Percentiles rank a stretch among this genome's conserved stretches.
phyloP scores from a whole-genome alignment of 192 early-diverging fungal species.

The Diversispora epigaea region DNA sequence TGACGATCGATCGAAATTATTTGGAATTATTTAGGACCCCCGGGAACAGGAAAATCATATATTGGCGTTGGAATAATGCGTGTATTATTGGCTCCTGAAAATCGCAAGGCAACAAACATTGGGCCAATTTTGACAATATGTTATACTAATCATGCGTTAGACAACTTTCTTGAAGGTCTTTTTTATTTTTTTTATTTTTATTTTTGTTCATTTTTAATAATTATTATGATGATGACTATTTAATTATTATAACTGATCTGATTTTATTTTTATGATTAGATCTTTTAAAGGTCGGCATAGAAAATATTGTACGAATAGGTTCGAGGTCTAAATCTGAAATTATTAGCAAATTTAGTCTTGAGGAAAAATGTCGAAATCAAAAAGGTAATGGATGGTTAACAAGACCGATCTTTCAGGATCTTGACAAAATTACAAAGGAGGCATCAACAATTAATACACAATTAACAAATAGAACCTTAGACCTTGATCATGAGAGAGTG shows the following conservation, averaged over 20 bases:
- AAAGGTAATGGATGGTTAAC: slow-evolving; percentile 16
- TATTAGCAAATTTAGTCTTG: slow-evolving; percentile 31
- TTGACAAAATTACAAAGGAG: slow-evolving; percentile 12
- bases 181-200: background rate
- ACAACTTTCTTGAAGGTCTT: slow-evolving; percentile 54
- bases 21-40: slow-evolving; percentile 39
- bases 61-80: slow-evolving; percentile 53
- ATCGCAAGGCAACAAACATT: slow-evolving; percentile 32
- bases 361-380: slow-evolving; percentile 25
- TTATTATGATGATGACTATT: background rate
- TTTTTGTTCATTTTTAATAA: background rate
- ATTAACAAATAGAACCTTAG: too few relatives aligned
- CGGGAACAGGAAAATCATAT: slow-evolving; percentile 53
- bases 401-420: background rate
- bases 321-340: slow-evolving; percentile 37
- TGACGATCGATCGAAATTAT: background rate
- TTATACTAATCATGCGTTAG: slow-evolving; percentile 64
- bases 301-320: slow-evolving; percentile 51
- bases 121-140: slow-evolving; percentile 54
- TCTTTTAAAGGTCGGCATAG: slow-evolving; percentile 43
- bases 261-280: slow-evolving; percentile 20
- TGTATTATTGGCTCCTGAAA: slow-evolving; percentile 37
- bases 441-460: slow-evolving; percentile 11
- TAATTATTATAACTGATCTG: background rate
- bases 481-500: too few relatives aligned